phyloP scores from a whole-genome alignment of 2,329 filamentous ascomycete species.

The Paracamarosporium sp. region DNA sequence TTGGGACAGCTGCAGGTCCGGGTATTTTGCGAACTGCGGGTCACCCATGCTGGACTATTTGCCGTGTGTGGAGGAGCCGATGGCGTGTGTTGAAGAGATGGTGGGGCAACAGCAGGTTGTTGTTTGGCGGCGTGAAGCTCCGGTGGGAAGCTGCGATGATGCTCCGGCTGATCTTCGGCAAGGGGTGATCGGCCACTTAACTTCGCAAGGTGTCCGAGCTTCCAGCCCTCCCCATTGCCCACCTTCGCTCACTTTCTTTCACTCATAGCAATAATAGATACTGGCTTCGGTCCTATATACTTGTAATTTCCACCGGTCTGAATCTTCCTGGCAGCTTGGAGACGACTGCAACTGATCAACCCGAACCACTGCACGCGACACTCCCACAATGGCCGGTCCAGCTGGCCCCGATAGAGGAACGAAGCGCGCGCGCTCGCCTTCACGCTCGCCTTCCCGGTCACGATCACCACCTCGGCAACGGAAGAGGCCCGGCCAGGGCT shows the following conservation, averaged over 20 bases:
- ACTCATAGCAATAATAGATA: neutral
- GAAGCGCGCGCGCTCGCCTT: constrained; percentile 42
- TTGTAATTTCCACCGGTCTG: neutral
- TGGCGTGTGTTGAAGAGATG: constrained; percentile 9
- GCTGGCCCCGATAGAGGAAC: constrained; percentile 23
- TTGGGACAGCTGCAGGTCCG: constrained; percentile 80
- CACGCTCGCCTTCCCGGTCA: constrained; percentile 44
- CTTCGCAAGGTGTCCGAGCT: neutral
- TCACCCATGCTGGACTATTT: constrained; percentile 66
- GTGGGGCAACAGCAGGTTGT: constrained; percentile 14
- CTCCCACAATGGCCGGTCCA: constrained; percentile 27
- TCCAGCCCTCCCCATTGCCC: neutral
- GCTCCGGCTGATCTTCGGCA: constrained; percentile 10
- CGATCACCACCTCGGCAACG: constrained; percentile 64
- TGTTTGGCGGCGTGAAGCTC: constrained; percentile 21
- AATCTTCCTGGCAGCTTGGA: neutral
- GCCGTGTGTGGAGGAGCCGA: neutral
- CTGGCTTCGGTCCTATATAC: neutral
- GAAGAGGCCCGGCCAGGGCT: constrained; percentile 62
- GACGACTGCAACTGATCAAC: neutral
- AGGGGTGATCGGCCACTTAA: constrained; percentile 1
- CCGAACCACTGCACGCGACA: neutral
- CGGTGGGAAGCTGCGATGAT: constrained; percentile 16
- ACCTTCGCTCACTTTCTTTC: constrained; percentile 4
- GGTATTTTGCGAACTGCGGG: constrained; percentile 85